Evolutionary conservation across 768 basidiomycete genomes (phyloP).

Genomic region (Leccinellum rugosiceps): DNA sequence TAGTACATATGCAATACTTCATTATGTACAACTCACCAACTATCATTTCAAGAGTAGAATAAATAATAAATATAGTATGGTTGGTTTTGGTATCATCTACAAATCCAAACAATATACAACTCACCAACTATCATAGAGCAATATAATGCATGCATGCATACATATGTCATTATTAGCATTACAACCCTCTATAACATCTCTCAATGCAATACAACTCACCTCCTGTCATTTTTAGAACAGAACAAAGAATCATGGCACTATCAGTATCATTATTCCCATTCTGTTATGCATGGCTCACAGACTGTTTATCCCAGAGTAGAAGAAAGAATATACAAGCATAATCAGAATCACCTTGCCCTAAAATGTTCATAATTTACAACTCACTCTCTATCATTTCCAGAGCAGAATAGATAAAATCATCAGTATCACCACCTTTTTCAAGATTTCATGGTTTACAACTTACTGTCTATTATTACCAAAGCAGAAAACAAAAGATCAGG

Average conservation of each 20-base stretch:
- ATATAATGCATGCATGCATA: background rate
- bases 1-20: background rate
- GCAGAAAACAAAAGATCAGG: background rate
- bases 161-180: background rate
- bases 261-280: background rate
- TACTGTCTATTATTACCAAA: background rate
- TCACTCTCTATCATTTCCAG: background rate
- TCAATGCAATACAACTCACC: background rate
- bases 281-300: background rate
- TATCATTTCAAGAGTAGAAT: background rate
- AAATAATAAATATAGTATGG: background rate
- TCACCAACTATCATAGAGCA: background rate
- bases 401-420: background rate
- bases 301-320: background rate
- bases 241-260: background rate
- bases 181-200: background rate
- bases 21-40: background rate
- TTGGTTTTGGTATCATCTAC: background rate
- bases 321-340: background rate
- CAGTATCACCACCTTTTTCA: background rate
- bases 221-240: background rate
- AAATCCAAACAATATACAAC: background rate
- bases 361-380: background rate
- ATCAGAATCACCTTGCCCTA: background rate
- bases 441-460: background rate